Evolutionary conservation across 139 green algal genomes (phyloP), one percentile per base, ranked within the genome.

Genomic region (Spirogloea muscicola): DNA sequence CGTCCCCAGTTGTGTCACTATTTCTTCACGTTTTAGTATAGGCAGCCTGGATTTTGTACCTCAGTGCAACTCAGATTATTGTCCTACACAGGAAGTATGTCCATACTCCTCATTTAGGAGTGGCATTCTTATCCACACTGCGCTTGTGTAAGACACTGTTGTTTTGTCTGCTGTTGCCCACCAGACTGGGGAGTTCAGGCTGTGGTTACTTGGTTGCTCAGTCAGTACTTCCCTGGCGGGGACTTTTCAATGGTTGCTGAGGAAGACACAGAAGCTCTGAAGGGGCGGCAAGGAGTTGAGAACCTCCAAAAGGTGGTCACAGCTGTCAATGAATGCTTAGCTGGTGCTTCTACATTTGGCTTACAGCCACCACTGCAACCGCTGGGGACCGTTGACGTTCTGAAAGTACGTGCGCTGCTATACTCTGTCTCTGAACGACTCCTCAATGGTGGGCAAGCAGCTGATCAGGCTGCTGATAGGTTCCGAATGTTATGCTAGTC

Each of bases 261-360:
- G 46, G 83, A 87, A 39, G 74, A 84, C 51, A 48, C 80, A 18
- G 78, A 84, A 27, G 68, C 43, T 36, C 62, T 87, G 48, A 77
- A 64, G 36, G 69, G 67, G 0, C 25, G 25, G 41, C 48, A 27
- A 43, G 72, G 63, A 18, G 37, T 68, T 10, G 27, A 68, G 29
- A 41, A 33, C 2, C 43, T 93, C 55, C 51, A 74, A 9, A 72
- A 88, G 57, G 94, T 97, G 72, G 93, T 94, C 2, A 51, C 83
- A 34, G 81, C 94, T 25, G 88, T 97, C 31, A 97, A 97, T 82
- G 57, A 64, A 2, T 84, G 88, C 21, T 51, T 91, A 3, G 27
- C 41, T 4, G 21, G 25, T 13, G 62, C 65, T 42, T 42, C 25
- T 18, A 34, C 65, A 6, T 62, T 80, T n/a, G 72, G 72, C n/a